These are phyloP conservation scores for Neonectria ditissima DNA, from an alignment of 2,329 filamentous ascomycete genomes.

Conservation along the genomic window DNA sequence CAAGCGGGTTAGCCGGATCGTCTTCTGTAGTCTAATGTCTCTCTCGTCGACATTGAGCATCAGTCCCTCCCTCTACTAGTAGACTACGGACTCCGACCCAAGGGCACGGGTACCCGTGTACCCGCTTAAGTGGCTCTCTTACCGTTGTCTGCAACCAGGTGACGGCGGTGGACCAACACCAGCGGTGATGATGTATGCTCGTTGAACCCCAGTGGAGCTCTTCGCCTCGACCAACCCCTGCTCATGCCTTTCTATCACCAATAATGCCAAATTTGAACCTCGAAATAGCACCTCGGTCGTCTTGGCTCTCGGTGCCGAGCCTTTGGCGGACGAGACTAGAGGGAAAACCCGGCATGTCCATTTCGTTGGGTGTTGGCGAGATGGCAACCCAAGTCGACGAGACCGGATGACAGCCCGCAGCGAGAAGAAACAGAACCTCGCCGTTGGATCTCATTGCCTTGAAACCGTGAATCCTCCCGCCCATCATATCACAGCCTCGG, in stretches of 20 bases:
- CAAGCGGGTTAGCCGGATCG: slow-evolving; percentile 20
- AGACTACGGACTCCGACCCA: slow-evolving; percentile 27
- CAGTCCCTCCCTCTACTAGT: background rate
- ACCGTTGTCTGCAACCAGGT: slow-evolving; percentile 8
- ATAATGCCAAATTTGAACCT: slow-evolving; percentile 36
- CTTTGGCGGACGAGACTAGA: slow-evolving; percentile 22
- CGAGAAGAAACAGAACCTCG: slow-evolving; percentile 5
- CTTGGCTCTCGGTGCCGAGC: slow-evolving; percentile 35
- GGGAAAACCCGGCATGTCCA: slow-evolving; percentile 23
- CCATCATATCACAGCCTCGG: slow-evolving; percentile 19
- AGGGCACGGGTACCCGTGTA: slow-evolving; percentile 32
- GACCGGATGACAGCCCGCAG: slow-evolving; percentile 2
- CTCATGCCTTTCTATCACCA: slow-evolving; percentile 29
- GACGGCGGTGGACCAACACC: slow-evolving; percentile 30
- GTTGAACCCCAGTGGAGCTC: slow-evolving; percentile 3
- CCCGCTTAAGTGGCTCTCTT: slow-evolving; percentile 24
- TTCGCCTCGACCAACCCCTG: slow-evolving; percentile 14
- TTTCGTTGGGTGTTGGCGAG: background rate
- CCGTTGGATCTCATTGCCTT: slow-evolving; percentile 5
- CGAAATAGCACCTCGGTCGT: slow-evolving; percentile 33
- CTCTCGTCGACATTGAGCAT: slow-evolving; percentile 10
- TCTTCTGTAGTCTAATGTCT: too few species aligned
- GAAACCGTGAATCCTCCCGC: slow-evolving; percentile 14
- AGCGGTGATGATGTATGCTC: slow-evolving; percentile 14
- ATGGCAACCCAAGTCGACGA: background rate